A percentile compares a stretch with the other conserved stretches of the same genome.
These are phyloP conservation scores for Capsicum baccatum DNA, from an alignment of 257 asterid species.

Conservation along the genomic window DNA sequence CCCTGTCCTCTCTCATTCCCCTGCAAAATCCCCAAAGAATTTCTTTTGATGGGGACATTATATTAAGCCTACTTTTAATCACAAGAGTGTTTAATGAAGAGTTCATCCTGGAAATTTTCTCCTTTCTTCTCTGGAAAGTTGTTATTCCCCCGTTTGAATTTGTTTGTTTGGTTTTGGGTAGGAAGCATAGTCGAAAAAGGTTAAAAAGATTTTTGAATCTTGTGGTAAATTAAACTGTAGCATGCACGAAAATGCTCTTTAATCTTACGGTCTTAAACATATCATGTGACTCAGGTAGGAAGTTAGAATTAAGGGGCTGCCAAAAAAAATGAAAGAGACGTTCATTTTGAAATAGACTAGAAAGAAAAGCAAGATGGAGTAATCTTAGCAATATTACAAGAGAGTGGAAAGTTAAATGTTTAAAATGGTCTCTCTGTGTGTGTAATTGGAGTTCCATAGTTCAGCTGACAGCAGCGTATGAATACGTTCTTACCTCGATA, in stretches of 20 bases:
- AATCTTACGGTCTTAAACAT: no score
- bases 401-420: background rate
- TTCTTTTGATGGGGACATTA: conserved; percentile 20
- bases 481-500: background rate
- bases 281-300: no score
- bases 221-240: no score
- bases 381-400: background rate
- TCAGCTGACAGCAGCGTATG: background rate
- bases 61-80: conserved; percentile 19
- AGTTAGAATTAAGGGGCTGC: no score
- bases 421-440: background rate
- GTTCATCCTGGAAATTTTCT: background rate
- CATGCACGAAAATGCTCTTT: no score
- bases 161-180: no score
- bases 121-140: background rate
- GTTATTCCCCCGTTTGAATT: no score
- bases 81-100: background rate
- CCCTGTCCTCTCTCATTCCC: conserved; percentile 61
- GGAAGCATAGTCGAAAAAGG: no score
- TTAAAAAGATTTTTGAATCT: no score
- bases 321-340: no score
- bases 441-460: background rate
- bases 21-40: conserved; percentile 30
- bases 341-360: no score
- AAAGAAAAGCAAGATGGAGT: no score